Base-by-base conservation (phyloP, 352 stramenopile genomes). In the Pythium dissotocum region DNA sequence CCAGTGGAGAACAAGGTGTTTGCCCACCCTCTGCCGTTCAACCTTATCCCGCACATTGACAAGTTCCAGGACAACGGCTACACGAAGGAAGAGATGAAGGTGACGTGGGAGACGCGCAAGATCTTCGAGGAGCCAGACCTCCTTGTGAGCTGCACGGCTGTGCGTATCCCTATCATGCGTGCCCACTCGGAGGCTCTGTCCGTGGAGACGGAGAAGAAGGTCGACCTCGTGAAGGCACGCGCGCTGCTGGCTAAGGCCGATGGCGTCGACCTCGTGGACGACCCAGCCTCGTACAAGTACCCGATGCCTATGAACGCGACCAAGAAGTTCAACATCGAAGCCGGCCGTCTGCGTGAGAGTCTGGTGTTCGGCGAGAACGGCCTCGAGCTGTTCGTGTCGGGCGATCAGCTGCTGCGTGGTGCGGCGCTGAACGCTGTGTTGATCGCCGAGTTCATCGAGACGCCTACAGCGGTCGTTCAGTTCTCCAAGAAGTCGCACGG, bases 21-120 rank as follows among this genome's bases (percentile, higher is more conserved):
- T 81, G 93, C 95, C 38, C 95, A 99, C 83, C 96, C 97, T 54
- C 76, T 99, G 58, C 93, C 97, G 16, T 99, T 99, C 80, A 99
- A 99, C 83, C 89, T 99, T 24, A 99, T 99, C 77, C 97, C 97
- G 46, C 97, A 99, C 77, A 99, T 99, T 78, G 97, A 99, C 80
- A 98, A 98, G 76, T 99, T 99, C 75, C 97, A 99, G 80, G 88
- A 97, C 10, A 99, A 99, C 75, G 92, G 95, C 63, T 99, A 98
- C 83, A 99, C 97, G 38, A 99, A 99, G 84, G 97, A 99, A 77
- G 97, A 99, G 85, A 99, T 99, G 97, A 99, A 99, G 77, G 97
- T 99, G 38, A 98, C 96, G 59, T 99, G 97, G 97, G 97, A 99
- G 78, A 98, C 94, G 46, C 89, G 91, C 70, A 99, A 99, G 82